Evolutionary conservation across 2,329 filamentous ascomycete genomes (phyloP), one percentile per base, ranked within the genome.

Genomic region (Trichoderma polysporum): DNA sequence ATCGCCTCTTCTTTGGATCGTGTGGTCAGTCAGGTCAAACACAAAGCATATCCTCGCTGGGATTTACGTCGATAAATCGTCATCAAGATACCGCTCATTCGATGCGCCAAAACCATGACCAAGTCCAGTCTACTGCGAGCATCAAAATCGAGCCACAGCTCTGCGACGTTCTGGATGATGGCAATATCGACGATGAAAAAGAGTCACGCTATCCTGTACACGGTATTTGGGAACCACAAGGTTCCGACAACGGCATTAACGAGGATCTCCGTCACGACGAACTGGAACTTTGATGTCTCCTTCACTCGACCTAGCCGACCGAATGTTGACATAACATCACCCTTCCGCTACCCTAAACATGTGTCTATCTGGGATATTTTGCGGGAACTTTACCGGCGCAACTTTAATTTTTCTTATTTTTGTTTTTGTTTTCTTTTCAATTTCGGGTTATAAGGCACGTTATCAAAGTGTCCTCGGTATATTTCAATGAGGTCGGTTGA

Each of bases 61-160:
- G 71, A 5, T 77, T 79, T 63, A 73, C 74, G 12, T 70, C 76
- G 9, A 70, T 76, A 31, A 78, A 75, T 49, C 71, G 72, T 19
- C 66, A 58, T 22, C 66, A 60, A 12, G 71, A 75, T 3, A 64
- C 68, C 12, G 56, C 52, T 5, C 71, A 72, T 29, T 54, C 69
- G 19, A 41, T 66, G 27, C 69, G 69, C 27, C 70, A 73, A 27
- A 68, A 69, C 15, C 66, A 68, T 19, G 67, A 65, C 22, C 68
- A 53, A 22, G 3, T 13, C 2, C 58, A 64, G 17, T 57, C 66
- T 13, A 52, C 62, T 15, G 45, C 67, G 17, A 69, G 60, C 37
- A 53, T 74, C 33, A 76, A 78, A 60, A 58, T 71, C 10, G 73
- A 77, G 27, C 60, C 69, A 12, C 73, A 75, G 19, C 62, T 72